These are phyloP conservation scores for Brassica balearica DNA, from an alignment of 441 rosid genomes.

Conservation along the genomic window DNA sequence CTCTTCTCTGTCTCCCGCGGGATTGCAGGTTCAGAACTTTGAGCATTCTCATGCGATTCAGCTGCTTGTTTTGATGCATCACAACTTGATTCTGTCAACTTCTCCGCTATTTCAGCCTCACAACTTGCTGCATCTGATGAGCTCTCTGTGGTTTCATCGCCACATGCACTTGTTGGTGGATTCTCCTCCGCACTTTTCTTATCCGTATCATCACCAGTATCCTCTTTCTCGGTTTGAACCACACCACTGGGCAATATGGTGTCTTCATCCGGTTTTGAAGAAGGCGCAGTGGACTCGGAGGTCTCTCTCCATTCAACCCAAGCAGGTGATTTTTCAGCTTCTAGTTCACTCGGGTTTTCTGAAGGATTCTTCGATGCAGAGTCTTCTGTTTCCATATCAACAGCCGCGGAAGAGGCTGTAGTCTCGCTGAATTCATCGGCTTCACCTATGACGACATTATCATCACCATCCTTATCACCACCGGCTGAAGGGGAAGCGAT, in stretches of 20 bases:
- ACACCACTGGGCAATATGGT: slow-evolving; percentile 52
- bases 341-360: slow-evolving; percentile 54
- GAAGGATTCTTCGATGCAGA: slow-evolving; percentile 39
- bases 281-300: slow-evolving; percentile 56
- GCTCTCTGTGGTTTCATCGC: slow-evolving; percentile 21
- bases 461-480: slow-evolving; percentile 47
- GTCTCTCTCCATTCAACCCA: slow-evolving; percentile 97
- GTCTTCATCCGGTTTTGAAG: slow-evolving; percentile 46
- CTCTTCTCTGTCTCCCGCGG: slow-evolving; percentile 17
- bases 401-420: slow-evolving; percentile 54
- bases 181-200: slow-evolving; percentile 35
- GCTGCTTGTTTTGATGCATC: slow-evolving; percentile 21
- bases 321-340: slow-evolving; percentile 61
- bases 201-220: slow-evolving; percentile 43
- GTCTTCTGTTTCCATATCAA: slow-evolving; percentile 52
- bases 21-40: slow-evolving; percentile 25
- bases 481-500: slow-evolving; percentile 68
- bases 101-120: slow-evolving; percentile 11
- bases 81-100: slow-evolving; percentile 15
- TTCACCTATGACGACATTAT: slow-evolving; percentile 53
- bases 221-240: slow-evolving; percentile 47
- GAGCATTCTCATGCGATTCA: slow-evolving; percentile 27
- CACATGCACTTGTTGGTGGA: slow-evolving; percentile 29
- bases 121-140: slow-evolving; percentile 17
- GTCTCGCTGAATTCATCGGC: slow-evolving; percentile 59